phyloP scores from a whole-genome alignment of 768 basidiomycete species.

The Cubamyces lactineus region DNA sequence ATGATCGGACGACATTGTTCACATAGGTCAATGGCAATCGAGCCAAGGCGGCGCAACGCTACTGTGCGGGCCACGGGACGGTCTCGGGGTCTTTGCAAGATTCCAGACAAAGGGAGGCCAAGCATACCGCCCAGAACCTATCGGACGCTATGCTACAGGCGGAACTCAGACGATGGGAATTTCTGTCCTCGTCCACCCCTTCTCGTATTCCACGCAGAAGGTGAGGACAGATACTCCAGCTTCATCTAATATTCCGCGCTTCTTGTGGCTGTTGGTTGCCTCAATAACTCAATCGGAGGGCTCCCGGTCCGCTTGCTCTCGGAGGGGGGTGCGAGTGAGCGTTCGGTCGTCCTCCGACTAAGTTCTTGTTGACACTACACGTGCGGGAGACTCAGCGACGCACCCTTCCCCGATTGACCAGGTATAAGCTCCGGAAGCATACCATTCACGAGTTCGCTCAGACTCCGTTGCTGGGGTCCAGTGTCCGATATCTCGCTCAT shows the following conservation, averaged over 20 bases:
- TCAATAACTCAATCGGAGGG: constrained; percentile 18
- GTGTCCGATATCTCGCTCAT: too few relatives aligned
- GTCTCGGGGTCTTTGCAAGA: too few relatives aligned
- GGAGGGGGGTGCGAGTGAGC: not conserved
- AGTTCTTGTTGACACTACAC: not conserved
- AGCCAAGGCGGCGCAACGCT: too few relatives aligned
- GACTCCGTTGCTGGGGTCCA: too few relatives aligned
- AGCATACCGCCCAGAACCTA: not conserved
- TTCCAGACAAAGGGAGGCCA: not conserved
- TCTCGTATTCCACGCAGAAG: constrained; percentile 13
- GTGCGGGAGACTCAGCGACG: not conserved
- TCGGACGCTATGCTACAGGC: constrained; percentile 12
- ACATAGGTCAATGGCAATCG: too few relatives aligned
- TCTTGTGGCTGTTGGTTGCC: constrained; percentile 13
- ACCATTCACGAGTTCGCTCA: not conserved
- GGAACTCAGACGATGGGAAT: constrained; percentile 16
- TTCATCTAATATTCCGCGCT: constrained; percentile 2
- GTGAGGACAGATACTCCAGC: not conserved
- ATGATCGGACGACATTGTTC: too few relatives aligned
- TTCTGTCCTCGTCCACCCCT: not conserved
- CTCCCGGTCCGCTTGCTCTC: constrained; percentile 7
- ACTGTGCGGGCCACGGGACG: too few relatives aligned
- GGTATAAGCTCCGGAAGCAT: constrained; percentile 6
- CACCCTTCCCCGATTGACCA: not conserved
- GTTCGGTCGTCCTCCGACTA: constrained; percentile 2